Base-by-base conservation (phyloP, 305 asterid species). In the Ajuga reptans region DNA sequence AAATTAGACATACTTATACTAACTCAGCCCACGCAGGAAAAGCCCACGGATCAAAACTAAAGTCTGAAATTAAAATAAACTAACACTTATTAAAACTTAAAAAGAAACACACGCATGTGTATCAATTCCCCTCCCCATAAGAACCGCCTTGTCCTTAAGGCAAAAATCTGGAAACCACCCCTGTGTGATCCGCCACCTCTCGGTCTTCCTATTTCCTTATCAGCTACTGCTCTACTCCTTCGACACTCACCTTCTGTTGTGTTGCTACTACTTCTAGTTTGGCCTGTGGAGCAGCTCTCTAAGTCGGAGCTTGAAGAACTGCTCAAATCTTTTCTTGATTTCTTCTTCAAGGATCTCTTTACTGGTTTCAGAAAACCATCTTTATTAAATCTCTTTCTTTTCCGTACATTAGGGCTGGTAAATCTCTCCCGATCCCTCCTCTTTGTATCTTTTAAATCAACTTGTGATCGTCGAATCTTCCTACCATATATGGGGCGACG, bases 261-360 rank as follows among this genome's bases (percentile, higher is more conserved):
- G 42, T 76, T 72, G 43, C 79, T 75, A 59, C 81, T 60, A 65
- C 81, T 75, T n/a, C 65, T 69, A 70, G 68, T 81, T 68, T 21
- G 77, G 76, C 79, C 73, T 56, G 77, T 75, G 36, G 95, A 80
- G 84, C 75, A 77, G 85, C 95, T 86, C 76, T 41, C 72, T 8
- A 91, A 82, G 72, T 84, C 91, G 41, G 88, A 79, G 74, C 82
- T 79, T 11, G 84, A 78, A 54, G 85, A 82, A 80, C 86, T 75
- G 72, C 78, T 82, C 69, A 33, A n/a, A 56, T 69, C 59, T 63
- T 86, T 87, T 64, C 60, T 84, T 4, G 80, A 52, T 67, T 86
- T 90, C 82, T 75, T 78, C 74, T 80, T 84, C 21, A 64, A 85
- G 12, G 82, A 64, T 68, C 82, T 88, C 81, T 79, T 88, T 70